These are phyloP conservation scores for Chlamydomonas incerta DNA, from an alignment of 139 green algal species.

Conservation along the genomic window DNA sequence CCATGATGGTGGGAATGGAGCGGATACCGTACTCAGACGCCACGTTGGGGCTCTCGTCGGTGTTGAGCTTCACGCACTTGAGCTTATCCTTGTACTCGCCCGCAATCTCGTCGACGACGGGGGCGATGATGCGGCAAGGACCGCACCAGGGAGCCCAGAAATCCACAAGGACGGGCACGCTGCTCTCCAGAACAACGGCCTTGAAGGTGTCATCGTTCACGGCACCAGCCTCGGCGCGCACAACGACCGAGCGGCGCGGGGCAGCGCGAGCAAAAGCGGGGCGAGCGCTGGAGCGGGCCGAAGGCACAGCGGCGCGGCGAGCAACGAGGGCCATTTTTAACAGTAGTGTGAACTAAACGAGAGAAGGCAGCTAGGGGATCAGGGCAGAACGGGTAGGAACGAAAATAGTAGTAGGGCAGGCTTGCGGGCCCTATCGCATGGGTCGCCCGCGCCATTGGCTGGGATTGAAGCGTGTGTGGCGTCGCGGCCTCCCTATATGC, in stretches of 20 bases:
- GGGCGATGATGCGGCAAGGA: slow-evolving; percentile 95
- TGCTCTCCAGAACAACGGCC: slow-evolving; percentile 84
- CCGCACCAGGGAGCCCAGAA: slow-evolving; percentile 95
- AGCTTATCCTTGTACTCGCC: slow-evolving; percentile 85
- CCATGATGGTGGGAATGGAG: slow-evolving; percentile 97
- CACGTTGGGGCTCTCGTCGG: slow-evolving; percentile 93
- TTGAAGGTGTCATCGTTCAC: slow-evolving; percentile 92
- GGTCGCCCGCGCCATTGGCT: too few relatives aligned
- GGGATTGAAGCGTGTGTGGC: too few relatives aligned
- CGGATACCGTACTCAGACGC: slow-evolving; percentile 97
- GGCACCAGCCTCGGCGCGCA: slow-evolving; percentile 52
- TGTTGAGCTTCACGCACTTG: slow-evolving; percentile 90
- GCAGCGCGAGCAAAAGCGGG: background rate
- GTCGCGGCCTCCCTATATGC: too few relatives aligned
- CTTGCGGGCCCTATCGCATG: too few relatives aligned
- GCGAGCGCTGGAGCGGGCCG: background rate
- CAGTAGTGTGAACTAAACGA: background rate
- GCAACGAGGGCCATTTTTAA: slow-evolving; percentile 32
- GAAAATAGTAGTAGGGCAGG: too few relatives aligned
- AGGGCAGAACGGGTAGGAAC: too few relatives aligned
- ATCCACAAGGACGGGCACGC: slow-evolving; percentile 95
- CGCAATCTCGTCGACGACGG: slow-evolving; percentile 90
- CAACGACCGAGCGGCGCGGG: slow-evolving; percentile 21
- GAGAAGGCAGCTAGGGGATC: background rate
- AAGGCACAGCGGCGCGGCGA: background rate